A percentile compares a stretch with the other conserved stretches of the same genome.
These are phyloP conservation scores for Rhizopus stolonifer DNA, from an alignment of 371 early-diverging fungal species.

Conservation along the genomic window DNA sequence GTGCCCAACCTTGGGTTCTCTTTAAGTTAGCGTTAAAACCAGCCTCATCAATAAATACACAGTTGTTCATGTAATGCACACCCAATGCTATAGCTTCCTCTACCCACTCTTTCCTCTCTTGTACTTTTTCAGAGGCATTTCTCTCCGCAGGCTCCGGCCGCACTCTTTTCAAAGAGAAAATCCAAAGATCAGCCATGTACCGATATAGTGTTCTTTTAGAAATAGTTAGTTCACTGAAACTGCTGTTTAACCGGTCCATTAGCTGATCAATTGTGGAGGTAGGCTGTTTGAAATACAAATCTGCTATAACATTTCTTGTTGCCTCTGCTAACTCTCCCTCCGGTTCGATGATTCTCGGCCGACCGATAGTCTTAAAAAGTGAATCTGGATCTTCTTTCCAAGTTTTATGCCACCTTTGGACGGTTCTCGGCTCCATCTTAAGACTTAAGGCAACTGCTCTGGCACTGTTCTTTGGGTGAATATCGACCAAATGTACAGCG, in stretches of 20 bases:
- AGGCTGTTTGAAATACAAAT: constrained; percentile 7
- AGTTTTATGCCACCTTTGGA: not conserved
- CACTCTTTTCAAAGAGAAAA: constrained; percentile 4
- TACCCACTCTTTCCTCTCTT: constrained; percentile 16
- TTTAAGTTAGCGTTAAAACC: constrained; percentile 13
- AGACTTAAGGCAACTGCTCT: constrained; percentile 10
- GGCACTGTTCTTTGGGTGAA: constrained; percentile 13
- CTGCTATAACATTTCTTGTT: not conserved
- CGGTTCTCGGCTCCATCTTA: constrained; percentile 4
- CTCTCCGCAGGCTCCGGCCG: not conserved
- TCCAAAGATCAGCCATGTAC: constrained; percentile 10
- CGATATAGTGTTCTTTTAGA: constrained; percentile 6
- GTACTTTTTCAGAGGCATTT: constrained; percentile 6
- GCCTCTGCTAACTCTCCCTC: constrained; percentile 7
- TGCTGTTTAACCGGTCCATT: not conserved
- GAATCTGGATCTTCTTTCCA: constrained; percentile 13
- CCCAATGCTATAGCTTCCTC: constrained; percentile 14
- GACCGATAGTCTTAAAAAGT: constrained; percentile 9
- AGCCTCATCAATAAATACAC: constrained; percentile 17
- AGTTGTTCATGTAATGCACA: constrained; percentile 14
- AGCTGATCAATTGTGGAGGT: constrained; percentile 1
- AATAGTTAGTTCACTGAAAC: not conserved
- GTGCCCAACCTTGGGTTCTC: constrained; percentile 7
- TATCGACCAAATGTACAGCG: constrained; percentile 13
- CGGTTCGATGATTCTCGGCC: constrained; percentile 7